These are phyloP conservation scores for Aspergillus proliferans DNA, from an alignment of 2,329 filamentous ascomycete genomes.

Conservation along the genomic window DNA sequence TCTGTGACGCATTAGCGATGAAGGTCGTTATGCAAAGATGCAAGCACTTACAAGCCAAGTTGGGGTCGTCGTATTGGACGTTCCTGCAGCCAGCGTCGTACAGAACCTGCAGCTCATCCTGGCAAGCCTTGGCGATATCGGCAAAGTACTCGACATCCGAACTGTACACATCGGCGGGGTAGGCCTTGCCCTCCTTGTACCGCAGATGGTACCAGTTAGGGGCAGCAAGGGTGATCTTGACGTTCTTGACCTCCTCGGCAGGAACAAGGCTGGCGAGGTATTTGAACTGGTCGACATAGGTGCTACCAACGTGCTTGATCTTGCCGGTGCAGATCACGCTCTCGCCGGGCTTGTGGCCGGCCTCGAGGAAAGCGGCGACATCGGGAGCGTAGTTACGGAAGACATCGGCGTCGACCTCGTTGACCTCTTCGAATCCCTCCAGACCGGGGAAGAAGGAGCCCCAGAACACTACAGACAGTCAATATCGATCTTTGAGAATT, in stretches of 20 bases:
- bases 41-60: slow-evolving; percentile 54
- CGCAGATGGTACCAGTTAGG: slow-evolving; percentile 66
- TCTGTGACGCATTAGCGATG: slow-evolving; percentile 40
- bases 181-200: slow-evolving; percentile 51
- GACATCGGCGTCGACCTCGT: slow-evolving; percentile 43
- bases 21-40: neutral
- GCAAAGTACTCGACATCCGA: slow-evolving; percentile 58
- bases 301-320: slow-evolving; percentile 52
- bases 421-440: slow-evolving; percentile 50
- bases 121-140: slow-evolving; percentile 61
- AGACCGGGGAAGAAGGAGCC: slow-evolving; percentile 51
- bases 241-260: slow-evolving; percentile 55
- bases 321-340: slow-evolving; percentile 54
- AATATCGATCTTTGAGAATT: neutral
- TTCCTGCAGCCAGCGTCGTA: slow-evolving; percentile 59
- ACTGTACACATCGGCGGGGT: slow-evolving; percentile 51
- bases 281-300: slow-evolving; percentile 54
- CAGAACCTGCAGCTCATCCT: slow-evolving; percentile 55
- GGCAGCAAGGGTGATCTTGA: slow-evolving; percentile 63
- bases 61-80: slow-evolving; percentile 63
- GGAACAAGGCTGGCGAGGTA: slow-evolving; percentile 55
- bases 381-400: slow-evolving; percentile 57
- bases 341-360: slow-evolving; percentile 50
- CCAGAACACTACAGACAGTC: slow-evolving; percentile 45
- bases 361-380: slow-evolving; percentile 56